Base-by-base conservation (phyloP, 1,139 yeast species). In the Scheffersomyces titani region DNA sequence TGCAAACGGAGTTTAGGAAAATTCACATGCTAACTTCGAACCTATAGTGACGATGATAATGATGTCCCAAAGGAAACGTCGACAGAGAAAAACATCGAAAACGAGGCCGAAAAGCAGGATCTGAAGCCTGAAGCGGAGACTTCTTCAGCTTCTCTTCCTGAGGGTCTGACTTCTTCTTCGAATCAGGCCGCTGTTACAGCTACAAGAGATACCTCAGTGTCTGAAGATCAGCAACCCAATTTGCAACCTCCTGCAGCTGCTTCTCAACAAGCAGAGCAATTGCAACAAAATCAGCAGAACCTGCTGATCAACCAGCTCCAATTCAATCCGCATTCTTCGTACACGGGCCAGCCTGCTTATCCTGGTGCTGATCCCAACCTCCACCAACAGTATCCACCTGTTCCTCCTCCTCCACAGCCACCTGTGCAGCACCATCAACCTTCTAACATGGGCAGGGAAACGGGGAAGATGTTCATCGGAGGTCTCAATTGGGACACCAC, bases 401-500 rank as follows among this genome's bases (percentile, higher is more conserved):
- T 57, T 52, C 13, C 53, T 49, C 6, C 54, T 45, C 19, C 49
- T 44, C 19, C 55, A 52, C 6, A 46, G 24, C 13, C 51, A 49
- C 3, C 54, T 47, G 18, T 36, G 24, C 19, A 53, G 49, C 6
- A 9, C 61, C 71, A 54, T 68, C 73, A 57, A 19, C 78, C 78
- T 18, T 77, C 83, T 13, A 74, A 70, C 55, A 65, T 78, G 61
- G 83, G 83, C 13, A 73, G 69, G 56, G 83, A 77, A 52, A 83
- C 84, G 60, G 97, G 98, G 57, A 94, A 94, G 70, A 92, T 96
- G 98, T 94, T 94, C 70, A 87, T 94, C 71, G 99, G 99, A 63
- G 99, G 99, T 54, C 85, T 94, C 65, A 96, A 94, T 68, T 94
- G 99, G 99, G 99, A 94, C 69, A 94, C 99, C 36, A 89, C 96